Base-by-base conservation (phyloP, 192 early-diverging fungal species). In the Diversispora epigaea region DNA sequence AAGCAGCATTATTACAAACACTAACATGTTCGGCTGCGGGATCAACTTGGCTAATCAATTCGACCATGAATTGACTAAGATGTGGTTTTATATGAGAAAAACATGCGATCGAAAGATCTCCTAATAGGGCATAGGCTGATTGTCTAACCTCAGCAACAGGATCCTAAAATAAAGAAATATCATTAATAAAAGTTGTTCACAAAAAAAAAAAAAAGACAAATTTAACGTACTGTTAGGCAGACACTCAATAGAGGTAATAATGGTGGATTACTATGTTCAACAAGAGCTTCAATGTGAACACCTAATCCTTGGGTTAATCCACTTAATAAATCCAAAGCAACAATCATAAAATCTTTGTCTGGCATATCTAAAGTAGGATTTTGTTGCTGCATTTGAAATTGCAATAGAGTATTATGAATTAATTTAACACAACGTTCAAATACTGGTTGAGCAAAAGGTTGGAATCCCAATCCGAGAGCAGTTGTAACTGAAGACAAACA, bases 1-100 rank as follows among this genome's bases (percentile, higher is more conserved):
- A 99, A 17, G 94, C 89, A 15, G 97, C 98, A 77, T 99, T 99
- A 81, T 99, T 99, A 84, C 93, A 95, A 44, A 96, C 95, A 41
- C 92, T 93, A 19, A 94, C 84, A 77, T 81, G 85, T 64, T 93
- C 93, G 49, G 89, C 85, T 72, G 86, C 89, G 47, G 88, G 88
- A 65, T 93, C 86, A 44, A 99, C 87, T 77, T 93, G 87, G 12
- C 79, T 77, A 70, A 92, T 84, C 54, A 94, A 83, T 57, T 92
- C 89, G 71, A 91, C 87, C 87, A 96, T 89, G 78, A 98, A 89
- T 15, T 86, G 86, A 46, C 88, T 85, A 69, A 99, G 78, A 76
- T 89, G 90, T n/a, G 94, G 89, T 76, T 86, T 86, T 17, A 99
- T 84, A 44, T 92, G 89, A 70, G 82, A 78, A 81, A 96, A 99